Evolutionary conservation across 768 basidiomycete species (phyloP), one percentile per base, ranked within the genome.

Genomic region (Hydnomerulius pinastri): DNA sequence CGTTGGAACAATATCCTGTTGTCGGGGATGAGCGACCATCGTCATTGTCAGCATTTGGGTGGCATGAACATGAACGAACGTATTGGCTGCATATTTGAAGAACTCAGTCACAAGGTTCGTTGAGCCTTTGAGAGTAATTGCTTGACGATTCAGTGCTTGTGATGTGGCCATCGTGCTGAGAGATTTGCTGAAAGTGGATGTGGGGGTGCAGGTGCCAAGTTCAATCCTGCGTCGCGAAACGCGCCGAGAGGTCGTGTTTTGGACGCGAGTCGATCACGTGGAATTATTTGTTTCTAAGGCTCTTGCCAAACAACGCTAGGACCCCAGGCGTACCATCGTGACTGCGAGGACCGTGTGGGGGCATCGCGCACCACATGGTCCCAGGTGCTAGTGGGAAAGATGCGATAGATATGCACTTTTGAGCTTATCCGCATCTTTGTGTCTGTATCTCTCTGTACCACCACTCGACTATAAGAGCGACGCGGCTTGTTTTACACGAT

Each of bases 1-100:
- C 97, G 81, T 73, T 98, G 95, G 72, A 96, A 99, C 46, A 99
- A 75, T 61, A 98, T 96, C 13, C 93, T 97, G 65, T 20, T 24
- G 35, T 6, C 17, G 0, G 20, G 9, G 28, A 23, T 24, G 15
- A 46, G 30, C 23, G 28, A 15, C 10, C 23, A 20, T 8, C 2
- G 37, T 5, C 30, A 23, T 18, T 7, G 25, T 40, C 6, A n/a
- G 20, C 35, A 27, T 29, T 24, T 17, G 11, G 10, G 7, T 20
- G 57, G 28, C 35, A 32, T 17, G 20, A 4, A 77, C 35, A 32
- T 17, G 20, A 4, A 77, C 90, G 57, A 62, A 94, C 93, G 89
- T 94, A 75, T 97, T 97, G 58, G 93, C 92, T n/a, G 92, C 90
- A 71, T 94, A 98, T 74, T 98, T 98, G 79, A 99, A 98, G 78